Conservation (phyloP, 306 rosid species). For the Gastrolobium bilobum region DNA sequence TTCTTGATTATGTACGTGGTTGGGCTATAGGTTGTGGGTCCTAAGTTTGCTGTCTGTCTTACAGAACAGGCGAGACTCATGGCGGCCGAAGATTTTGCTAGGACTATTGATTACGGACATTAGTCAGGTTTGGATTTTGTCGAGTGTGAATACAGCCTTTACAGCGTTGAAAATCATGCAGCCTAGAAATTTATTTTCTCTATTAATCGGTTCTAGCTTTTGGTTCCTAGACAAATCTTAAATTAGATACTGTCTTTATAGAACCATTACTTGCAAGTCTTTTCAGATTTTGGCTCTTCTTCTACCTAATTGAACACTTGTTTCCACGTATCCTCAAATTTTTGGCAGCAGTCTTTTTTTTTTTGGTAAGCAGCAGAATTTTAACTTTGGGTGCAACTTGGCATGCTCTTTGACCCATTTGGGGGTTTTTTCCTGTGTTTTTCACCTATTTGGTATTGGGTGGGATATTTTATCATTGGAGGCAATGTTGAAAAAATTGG, state of each 20-base stretch:
- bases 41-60: slow-evolving; percentile 43
- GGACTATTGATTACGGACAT: slow-evolving; percentile 28
- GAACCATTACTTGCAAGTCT: slow-evolving; percentile 28
- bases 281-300: slow-evolving; percentile 29
- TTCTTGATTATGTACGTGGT: background rate
- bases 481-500: no score
- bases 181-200: background rate
- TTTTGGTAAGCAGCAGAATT: background rate
- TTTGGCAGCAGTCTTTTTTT: no score
- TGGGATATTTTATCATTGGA: no score
- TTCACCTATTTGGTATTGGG: no score
- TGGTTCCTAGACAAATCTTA: slow-evolving; percentile 1
- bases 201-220: background rate
- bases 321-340: background rate
- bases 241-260: slow-evolving; percentile 11
- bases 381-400: background rate
- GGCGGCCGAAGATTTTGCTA: slow-evolving; percentile 43
- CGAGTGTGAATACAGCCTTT: slow-evolving; percentile 22
- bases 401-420: background rate
- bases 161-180: slow-evolving; percentile 39
- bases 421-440: no score
- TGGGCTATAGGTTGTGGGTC: slow-evolving; percentile 50
- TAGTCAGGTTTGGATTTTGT: slow-evolving; percentile 14
- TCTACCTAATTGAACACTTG: slow-evolving; percentile 22
- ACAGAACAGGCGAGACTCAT: slow-evolving; percentile 13